Conservation (phyloP, 352 stramenopile species). For the Pythium folliculosum region DNA sequence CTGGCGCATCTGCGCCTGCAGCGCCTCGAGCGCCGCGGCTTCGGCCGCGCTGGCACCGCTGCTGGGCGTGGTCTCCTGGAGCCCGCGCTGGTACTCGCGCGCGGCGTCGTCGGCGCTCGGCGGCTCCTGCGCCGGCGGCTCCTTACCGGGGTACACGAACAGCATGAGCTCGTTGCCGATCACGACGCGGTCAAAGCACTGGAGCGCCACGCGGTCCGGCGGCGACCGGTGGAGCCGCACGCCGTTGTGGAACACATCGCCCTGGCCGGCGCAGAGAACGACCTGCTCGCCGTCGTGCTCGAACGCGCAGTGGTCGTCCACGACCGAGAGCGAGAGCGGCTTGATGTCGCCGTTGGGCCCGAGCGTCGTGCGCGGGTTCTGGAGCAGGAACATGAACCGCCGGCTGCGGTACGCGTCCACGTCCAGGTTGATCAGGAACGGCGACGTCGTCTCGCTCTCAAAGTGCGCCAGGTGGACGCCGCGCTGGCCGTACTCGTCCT, state of each 20-base stretch:
- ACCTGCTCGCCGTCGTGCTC: conserved; percentile 43
- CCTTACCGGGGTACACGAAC: conserved; percentile 64
- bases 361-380: conserved; percentile 53
- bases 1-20: conserved; percentile 90
- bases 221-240: conserved; percentile 48
- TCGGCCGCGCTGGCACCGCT: conserved; percentile 42
- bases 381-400: conserved; percentile 92
- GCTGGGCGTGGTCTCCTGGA: conserved; percentile 41
- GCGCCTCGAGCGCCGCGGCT: conserved; percentile 68
- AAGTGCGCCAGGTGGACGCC: conserved; percentile 91
- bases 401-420: conserved; percentile 92
- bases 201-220: conserved; percentile 40
- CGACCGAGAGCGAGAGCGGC: conserved; percentile 90
- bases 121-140: conserved; percentile 43
- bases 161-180: conserved; percentile 89
- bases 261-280: conserved; percentile 69
- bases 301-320: conserved; percentile 86
- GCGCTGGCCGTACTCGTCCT: conserved; percentile 90
- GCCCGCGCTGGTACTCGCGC: conserved; percentile 84
- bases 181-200: conserved; percentile 73
- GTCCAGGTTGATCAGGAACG: conserved; percentile 94
- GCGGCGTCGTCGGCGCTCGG: conserved; percentile 85
- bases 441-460: conserved; percentile 76
- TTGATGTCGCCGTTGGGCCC: conserved; percentile 88
- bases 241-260: conserved; percentile 90